Percentiles rank a stretch among this genome's conserved stretches.
phyloP scores from a whole-genome alignment of 176 grass and related monocot species.

The Oryza australiensis region DNA sequence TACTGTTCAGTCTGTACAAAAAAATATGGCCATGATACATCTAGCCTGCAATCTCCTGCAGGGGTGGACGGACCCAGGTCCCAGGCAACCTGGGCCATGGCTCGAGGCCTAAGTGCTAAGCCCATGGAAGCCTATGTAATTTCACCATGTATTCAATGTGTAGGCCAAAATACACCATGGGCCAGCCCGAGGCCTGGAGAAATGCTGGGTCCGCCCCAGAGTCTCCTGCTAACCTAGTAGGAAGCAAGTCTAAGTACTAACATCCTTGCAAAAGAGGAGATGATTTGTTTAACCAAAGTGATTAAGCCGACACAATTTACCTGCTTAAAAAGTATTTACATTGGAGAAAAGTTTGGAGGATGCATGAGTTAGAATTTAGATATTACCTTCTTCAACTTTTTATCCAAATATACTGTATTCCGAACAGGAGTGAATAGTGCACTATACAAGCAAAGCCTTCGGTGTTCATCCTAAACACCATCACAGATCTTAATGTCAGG shows the following conservation, averaged over 20 bases:
- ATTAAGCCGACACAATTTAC: background rate
- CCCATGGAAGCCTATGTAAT: too few relatives aligned
- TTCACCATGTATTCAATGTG: too few relatives aligned
- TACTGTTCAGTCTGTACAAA: conserved; percentile 9
- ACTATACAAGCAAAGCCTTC: conserved; percentile 79
- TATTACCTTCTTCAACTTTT: conserved; percentile 78
- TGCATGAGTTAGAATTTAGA: conserved; percentile 10
- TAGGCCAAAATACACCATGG: too few relatives aligned
- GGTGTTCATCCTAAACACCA: conserved; percentile 76
- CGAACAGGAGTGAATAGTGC: conserved; percentile 67
- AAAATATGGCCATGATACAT: background rate
- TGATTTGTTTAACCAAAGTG: conserved; percentile 10
- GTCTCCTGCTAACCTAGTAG: conserved; percentile 23
- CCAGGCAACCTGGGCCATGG: too few relatives aligned
- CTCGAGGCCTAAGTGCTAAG: too few relatives aligned
- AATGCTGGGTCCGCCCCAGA: too few relatives aligned
- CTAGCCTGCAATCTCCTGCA: background rate
- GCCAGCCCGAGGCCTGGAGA: too few relatives aligned
- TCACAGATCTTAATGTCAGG: conserved; percentile 28
- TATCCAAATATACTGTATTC: conserved; percentile 70
- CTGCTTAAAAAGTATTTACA: background rate
- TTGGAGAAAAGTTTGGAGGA: conserved; percentile 18
- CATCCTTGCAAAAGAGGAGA: background rate
- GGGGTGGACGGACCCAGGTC: too few relatives aligned
- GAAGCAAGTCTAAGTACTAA: background rate